Evolutionary conservation across 2,329 filamentous ascomycete genomes (phyloP), one percentile per base, ranked within the genome.

Genomic region (Verticillium dahliae): DNA sequence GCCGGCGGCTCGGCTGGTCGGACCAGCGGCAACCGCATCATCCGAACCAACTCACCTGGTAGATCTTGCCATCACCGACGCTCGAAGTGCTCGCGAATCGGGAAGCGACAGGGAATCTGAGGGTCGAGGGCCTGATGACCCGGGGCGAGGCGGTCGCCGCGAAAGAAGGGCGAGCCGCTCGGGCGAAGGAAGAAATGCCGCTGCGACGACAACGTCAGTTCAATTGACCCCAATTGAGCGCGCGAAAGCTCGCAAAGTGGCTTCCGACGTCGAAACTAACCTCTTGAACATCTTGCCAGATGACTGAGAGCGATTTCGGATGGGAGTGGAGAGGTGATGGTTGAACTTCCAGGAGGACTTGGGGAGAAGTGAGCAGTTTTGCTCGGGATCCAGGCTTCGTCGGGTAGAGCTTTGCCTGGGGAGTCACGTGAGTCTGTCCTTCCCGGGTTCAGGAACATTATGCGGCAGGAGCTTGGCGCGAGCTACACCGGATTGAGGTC

Each of bases 261-360:
- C 41, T 65, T 75, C 59, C 65, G 68, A 63, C 65, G 70, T 65
- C 66, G 63, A 61, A 72, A 85, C 87, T 80, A 80, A 91, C 89
- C 88, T 90, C 88, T 90, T 90, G 82, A 90, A 89, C 89, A 91
- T 91, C 86, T 84, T 90, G 83, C 78, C 79, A 82, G 85, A 87
- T 86, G 83, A 83, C 80, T 80, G 81, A 85, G 83, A 85, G 84
- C 83, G 81, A 81, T 83, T 78, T 76, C 76, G 78, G 76, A 84
- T 81, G 77, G 74, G 80, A 79, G 81, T 81, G 82, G 81, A 83
- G 81, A 80, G 78, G 71, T 78, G 78, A 80, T 81, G 79, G 76
- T 76, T 74, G 75, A 75, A 73, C 70, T 74, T 76, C 76, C 75
- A 75, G 75, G 75, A 79, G 77, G 78, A 78, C 74, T 78, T 75